These are phyloP conservation scores for Tulasnella sp. DNA, from an alignment of 768 basidiomycete genomes.

Conservation along the genomic window DNA sequence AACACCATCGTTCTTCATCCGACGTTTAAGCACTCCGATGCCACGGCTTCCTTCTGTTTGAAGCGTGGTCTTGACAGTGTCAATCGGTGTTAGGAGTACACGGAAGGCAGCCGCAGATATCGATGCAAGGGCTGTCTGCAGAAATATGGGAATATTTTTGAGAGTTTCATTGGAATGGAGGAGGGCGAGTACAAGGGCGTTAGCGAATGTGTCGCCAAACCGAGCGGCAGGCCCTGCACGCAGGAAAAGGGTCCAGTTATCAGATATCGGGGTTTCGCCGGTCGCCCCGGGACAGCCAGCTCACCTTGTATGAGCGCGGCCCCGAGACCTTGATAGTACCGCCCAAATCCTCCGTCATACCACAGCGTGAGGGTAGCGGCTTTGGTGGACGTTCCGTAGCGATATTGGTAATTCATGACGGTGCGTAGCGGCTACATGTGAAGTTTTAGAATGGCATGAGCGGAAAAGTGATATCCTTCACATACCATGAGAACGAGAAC, in stretches of 20 bases:
- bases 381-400: conserved; percentile 21
- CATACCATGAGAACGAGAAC: conserved; percentile 71
- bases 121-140: conserved; percentile 72
- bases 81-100: conserved; percentile 85
- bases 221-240: conserved; percentile 34
- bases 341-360: conserved; percentile 61
- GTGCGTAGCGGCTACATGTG: conserved; percentile 66
- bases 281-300: not conserved
- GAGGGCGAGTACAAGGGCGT: conserved; percentile 80
- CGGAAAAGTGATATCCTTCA: not conserved
- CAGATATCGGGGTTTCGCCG: not conserved
- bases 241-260: no score
- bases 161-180: conserved; percentile 64
- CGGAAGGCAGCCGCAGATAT: conserved; percentile 72
- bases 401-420: conserved; percentile 94
- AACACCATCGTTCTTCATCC: conserved; percentile 66
- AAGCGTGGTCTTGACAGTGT: conserved; percentile 90
- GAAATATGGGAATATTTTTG: conserved; percentile 42
- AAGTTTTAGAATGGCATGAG: not conserved
- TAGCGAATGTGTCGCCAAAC: conserved; percentile 93
- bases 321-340: conserved; percentile 78
- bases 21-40: conserved; percentile 46
- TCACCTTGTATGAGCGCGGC: conserved; percentile 76
- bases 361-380: conserved; percentile 11
- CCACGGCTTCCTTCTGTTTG: conserved; percentile 79